Evolutionary conservation across 2,329 filamentous ascomycete species (phyloP).

Genomic region (Daldinia sp.): DNA sequence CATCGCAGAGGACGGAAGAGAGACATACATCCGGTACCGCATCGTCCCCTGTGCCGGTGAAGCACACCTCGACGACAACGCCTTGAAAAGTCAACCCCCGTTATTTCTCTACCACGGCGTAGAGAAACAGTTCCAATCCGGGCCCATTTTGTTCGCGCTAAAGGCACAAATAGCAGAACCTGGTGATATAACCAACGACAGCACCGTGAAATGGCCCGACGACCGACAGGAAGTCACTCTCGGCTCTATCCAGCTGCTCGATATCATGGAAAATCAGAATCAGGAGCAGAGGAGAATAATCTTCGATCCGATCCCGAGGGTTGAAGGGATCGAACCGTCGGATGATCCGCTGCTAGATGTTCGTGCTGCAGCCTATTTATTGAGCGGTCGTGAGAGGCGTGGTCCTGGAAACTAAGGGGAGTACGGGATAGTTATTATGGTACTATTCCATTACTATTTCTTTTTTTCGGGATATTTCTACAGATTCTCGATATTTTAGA

Average conservation of each 20-base stretch:
- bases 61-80: slow-evolving; percentile 3
- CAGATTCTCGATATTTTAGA: too few relatives aligned
- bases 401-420: slow-evolving; percentile 9
- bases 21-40: slow-evolving; percentile 19
- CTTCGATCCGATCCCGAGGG: slow-evolving; percentile 58
- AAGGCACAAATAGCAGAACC: slow-evolving; percentile 18
- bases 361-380: slow-evolving; percentile 63
- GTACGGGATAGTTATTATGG: too few relatives aligned
- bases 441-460: too few relatives aligned
- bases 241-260: slow-evolving; percentile 5
- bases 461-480: too few relatives aligned
- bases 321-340: slow-evolving; percentile 22
- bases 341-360: slow-evolving; percentile 64
- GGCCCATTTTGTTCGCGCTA: slow-evolving; percentile 14
- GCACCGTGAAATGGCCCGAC: slow-evolving; percentile 17
- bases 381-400: slow-evolving; percentile 62
- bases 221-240: slow-evolving; percentile 13
- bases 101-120: slow-evolving; percentile 14
- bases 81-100: slow-evolving; percentile 1
- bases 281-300: slow-evolving; percentile 54
- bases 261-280: not conserved
- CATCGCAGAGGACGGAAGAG: slow-evolving; percentile 1
- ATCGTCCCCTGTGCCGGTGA: slow-evolving; percentile 12
- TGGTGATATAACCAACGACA: slow-evolving; percentile 18
- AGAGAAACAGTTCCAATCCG: not conserved